Evolutionary conservation across 2,329 filamentous ascomycete genomes (phyloP).

Genomic region (Colletotrichum noveboracense): DNA sequence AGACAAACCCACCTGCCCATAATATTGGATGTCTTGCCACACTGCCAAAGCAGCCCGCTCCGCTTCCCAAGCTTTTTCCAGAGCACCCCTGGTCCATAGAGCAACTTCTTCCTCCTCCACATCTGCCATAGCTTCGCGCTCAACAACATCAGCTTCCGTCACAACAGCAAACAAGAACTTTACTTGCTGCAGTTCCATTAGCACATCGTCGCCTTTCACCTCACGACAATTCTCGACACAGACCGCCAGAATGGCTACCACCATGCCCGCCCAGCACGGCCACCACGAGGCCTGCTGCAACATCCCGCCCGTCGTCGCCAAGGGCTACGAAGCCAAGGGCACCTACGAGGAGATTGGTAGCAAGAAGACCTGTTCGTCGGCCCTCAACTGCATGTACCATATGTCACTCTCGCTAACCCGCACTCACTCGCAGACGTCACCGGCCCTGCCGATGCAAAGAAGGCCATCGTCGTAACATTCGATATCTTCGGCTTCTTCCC

Average conservation of each 20-base stretch:
- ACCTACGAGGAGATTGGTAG: conserved; percentile 61
- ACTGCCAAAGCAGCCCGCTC: conserved; percentile 2
- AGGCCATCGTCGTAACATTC: conserved; percentile 66
- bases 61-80: conserved; percentile 5
- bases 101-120: background rate
- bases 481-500: conserved; percentile 76
- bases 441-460: conserved; percentile 52
- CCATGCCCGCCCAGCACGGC: conserved; percentile 56
- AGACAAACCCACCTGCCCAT: background rate
- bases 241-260: conserved; percentile 44
- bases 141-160: background rate
- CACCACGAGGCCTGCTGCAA: conserved; percentile 64
- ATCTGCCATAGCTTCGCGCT: background rate
- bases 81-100: background rate
- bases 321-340: conserved; percentile 61
- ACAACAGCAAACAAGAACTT: background rate
- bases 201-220: background rate
- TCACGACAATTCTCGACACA: background rate
- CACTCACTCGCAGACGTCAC: conserved; percentile 46
- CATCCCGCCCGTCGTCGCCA: conserved; percentile 61
- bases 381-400: background rate
- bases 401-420: background rate
- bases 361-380: conserved; percentile 53
- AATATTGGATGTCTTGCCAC: conserved; percentile 3
- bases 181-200: background rate